These are phyloP conservation scores for Xylariomycetidae sp. DNA, from an alignment of 2,329 filamentous ascomycete genomes.

Conservation along the genomic window DNA sequence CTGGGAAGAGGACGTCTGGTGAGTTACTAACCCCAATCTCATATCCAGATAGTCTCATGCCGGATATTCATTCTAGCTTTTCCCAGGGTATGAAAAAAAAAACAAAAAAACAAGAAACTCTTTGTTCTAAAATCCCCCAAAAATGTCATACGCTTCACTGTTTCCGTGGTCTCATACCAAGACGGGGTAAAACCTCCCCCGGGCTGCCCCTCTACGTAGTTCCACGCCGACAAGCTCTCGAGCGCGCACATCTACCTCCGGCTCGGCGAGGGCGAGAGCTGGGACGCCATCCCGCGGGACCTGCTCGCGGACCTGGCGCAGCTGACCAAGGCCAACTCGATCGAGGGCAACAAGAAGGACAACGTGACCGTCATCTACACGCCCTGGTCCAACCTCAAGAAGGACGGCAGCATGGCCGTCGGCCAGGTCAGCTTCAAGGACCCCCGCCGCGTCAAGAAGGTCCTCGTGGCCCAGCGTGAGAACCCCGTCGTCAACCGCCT, in stretches of 20 bases:
- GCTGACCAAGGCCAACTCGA: constrained; percentile 97
- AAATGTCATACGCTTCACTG: too few species aligned
- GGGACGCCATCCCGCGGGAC: constrained; percentile 73
- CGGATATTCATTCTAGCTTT: constrained; percentile 1
- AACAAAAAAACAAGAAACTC: constrained; percentile 1
- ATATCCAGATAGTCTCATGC: neutral
- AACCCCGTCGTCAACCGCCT: constrained; percentile 95
- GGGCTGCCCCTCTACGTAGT: constrained; percentile 58
- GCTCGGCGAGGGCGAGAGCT: constrained; percentile 70
- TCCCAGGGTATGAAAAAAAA: constrained; percentile 25
- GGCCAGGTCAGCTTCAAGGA: constrained; percentile 96
- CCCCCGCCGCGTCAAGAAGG: constrained; percentile 74
- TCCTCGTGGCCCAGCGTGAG: constrained; percentile 75
- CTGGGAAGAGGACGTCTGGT: constrained; percentile 95
- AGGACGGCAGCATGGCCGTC: constrained; percentile 91
- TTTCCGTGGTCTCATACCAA: too few species aligned
- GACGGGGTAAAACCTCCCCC: too few species aligned
- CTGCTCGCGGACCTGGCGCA: constrained; percentile 89
- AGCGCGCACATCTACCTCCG: constrained; percentile 95
- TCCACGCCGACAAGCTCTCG: constrained; percentile 96
- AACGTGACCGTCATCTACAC: constrained; percentile 97
- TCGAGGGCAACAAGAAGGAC: constrained; percentile 99
- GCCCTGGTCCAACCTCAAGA: constrained; percentile 93
- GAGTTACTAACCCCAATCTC: constrained; percentile 22
- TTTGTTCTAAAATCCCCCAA: constrained; percentile 7